A percentile compares a stretch with the other conserved stretches of the same genome.
These are phyloP conservation scores for Arachis monticola DNA, from an alignment of 331 rosid species.

Conservation along the genomic window DNA sequence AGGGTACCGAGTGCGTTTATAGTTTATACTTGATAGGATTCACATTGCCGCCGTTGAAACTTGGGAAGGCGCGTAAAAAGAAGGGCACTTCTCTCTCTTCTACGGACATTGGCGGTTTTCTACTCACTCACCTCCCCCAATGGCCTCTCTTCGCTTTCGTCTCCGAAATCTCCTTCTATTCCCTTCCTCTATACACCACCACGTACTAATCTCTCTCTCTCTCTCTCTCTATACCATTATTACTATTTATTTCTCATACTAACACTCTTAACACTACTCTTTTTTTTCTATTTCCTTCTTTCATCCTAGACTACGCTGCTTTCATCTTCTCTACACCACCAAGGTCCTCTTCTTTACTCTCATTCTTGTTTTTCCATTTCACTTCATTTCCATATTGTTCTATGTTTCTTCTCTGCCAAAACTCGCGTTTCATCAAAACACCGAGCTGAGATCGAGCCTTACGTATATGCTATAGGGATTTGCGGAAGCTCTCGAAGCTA, in stretches of 20 bases:
- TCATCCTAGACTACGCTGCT: constrained; percentile 44
- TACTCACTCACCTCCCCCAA: constrained; percentile 19
- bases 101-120: no score
- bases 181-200: constrained; percentile 33
- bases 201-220: constrained; percentile 30
- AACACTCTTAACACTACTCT: constrained; percentile 15
- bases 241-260: constrained; percentile 2
- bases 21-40: no score
- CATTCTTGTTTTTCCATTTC: neutral
- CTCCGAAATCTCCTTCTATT: constrained; percentile 44
- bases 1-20: no score
- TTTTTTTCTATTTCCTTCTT: constrained; percentile 26
- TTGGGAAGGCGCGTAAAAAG: constrained; percentile 35
- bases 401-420: neutral
- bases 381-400: constrained; percentile 13
- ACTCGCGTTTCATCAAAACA: neutral
- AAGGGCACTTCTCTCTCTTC: neutral
- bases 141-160: constrained; percentile 71
- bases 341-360: constrained; percentile 42
- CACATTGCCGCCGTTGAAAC: no score
- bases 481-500: constrained; percentile 53
- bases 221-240: neutral
- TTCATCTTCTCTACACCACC: constrained; percentile 43
- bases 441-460: neutral
- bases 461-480: constrained; percentile 53